Percentiles rank a stretch among this genome's conserved stretches.
These are phyloP conservation scores for Paecilomyces formosus DNA, from an alignment of 2,329 filamentous ascomycete species.

Conservation along the genomic window DNA sequence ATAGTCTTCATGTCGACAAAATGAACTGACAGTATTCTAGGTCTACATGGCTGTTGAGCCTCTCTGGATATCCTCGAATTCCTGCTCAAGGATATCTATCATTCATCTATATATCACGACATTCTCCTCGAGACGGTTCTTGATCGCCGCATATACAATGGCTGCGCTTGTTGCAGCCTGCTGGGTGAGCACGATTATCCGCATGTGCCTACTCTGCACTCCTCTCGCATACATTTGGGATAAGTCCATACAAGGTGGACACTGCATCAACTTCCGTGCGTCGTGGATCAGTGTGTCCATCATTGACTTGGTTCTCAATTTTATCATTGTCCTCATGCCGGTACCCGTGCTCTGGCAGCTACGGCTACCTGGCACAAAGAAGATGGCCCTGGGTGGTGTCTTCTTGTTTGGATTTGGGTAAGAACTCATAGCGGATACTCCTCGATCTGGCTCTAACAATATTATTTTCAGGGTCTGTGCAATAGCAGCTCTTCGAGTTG, in stretches of 20 bases:
- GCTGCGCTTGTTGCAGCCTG: neutral
- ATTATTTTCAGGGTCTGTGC: neutral
- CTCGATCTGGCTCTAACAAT: neutral
- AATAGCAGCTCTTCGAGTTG: neutral
- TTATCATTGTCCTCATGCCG: neutral
- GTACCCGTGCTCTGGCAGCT: slow-evolving; percentile 1
- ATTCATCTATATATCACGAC: neutral
- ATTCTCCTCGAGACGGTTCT: neutral
- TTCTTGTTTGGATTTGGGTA: neutral
- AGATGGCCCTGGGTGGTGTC: neutral
- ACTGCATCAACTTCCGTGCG: neutral
- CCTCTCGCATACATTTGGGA: neutral
- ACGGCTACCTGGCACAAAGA: neutral
- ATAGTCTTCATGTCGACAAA: neutral
- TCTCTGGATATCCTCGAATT: neutral
- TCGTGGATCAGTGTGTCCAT: neutral
- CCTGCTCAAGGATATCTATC: neutral
- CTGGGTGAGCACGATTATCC: neutral
- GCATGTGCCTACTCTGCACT: neutral
- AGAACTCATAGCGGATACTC: neutral
- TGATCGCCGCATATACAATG: neutral
- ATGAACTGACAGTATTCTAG: neutral
- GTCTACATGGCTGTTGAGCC: neutral
- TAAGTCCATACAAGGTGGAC: neutral
- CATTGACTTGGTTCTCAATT: neutral